Percentiles rank a stretch among this genome's conserved stretches.
These are phyloP conservation scores for Phlebopus sp. DNA, from an alignment of 1,284 basidiomycete genomes.

Conservation along the genomic window DNA sequence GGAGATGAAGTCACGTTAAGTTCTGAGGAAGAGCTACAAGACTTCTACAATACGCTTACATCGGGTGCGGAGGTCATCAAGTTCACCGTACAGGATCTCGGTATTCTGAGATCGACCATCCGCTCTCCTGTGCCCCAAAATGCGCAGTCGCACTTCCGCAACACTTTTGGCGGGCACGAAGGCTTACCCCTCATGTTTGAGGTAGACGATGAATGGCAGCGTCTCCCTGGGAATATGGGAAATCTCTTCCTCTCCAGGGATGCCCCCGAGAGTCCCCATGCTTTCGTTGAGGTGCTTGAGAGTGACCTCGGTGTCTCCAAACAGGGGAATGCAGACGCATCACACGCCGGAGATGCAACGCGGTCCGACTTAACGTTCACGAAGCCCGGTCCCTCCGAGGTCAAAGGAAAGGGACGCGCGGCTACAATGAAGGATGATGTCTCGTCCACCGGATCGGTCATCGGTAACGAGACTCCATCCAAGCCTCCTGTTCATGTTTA, in stretches of 20 bases:
- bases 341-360: constrained; percentile 8
- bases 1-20: constrained; percentile 71
- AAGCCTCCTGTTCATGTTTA: constrained; percentile 65
- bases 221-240: constrained; percentile 37
- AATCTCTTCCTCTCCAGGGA: constrained; percentile 35
- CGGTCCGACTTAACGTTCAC: constrained; percentile 26
- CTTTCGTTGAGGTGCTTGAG: constrained; percentile 60
- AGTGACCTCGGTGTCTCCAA: constrained; percentile 41
- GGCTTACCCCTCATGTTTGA: constrained; percentile 45
- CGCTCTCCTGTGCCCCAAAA: constrained; percentile 33
- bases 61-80: constrained; percentile 39
- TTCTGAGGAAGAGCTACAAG: constrained; percentile 62
- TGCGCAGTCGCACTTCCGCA: constrained; percentile 41
- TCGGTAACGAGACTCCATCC: constrained; percentile 46
- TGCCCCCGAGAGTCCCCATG: constrained; percentile 47
- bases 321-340: constrained; percentile 14
- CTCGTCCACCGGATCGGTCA: constrained; percentile 56
- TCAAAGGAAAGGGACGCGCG: constrained; percentile 55
- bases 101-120: constrained; percentile 34
- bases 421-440: constrained; percentile 39
- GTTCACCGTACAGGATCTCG: constrained; percentile 62
- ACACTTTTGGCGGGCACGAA: constrained; percentile 51
- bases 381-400: constrained; percentile 23
- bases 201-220: constrained; percentile 67
- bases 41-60: constrained; percentile 24